phyloP scores from a whole-genome alignment of 148 eudicot genomes.

The Selenicereus undatus region DNA sequence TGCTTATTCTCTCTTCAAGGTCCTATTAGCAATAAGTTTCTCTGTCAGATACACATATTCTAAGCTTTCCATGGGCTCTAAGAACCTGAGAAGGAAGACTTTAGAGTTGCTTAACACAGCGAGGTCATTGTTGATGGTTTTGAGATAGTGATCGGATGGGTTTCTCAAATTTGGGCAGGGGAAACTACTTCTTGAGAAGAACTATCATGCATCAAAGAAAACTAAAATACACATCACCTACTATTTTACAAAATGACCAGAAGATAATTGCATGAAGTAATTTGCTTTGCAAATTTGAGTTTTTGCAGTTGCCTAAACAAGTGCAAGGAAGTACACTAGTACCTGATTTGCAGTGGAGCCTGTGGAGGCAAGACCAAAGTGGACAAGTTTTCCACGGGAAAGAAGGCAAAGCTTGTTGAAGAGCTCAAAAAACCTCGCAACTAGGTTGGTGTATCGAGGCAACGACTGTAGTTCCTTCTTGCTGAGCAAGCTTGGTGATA shows the following conservation, averaged over 20 bases:
- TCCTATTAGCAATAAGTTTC: not conserved
- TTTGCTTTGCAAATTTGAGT: too few species aligned
- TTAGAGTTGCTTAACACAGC: not conserved
- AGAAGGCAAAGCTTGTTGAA: too few species aligned
- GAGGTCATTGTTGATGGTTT: not conserved
- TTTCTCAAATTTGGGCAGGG: not conserved
- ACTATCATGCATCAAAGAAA: not conserved
- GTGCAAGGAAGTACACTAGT: too few species aligned
- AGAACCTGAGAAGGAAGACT: conserved; percentile 26
- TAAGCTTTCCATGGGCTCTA: not conserved
- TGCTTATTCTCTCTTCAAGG: not conserved
- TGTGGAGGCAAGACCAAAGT: conserved; percentile 15
- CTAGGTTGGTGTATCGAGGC: conserved; percentile 81
- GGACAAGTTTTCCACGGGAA: too few species aligned
- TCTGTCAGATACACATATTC: not conserved
- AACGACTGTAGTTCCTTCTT: conserved; percentile 45
- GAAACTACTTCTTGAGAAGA: not conserved
- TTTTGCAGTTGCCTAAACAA: too few species aligned
- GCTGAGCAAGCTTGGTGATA: conserved; percentile 34
- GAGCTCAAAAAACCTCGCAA: conserved; percentile 21
- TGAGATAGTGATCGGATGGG: not conserved
- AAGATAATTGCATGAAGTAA: too few species aligned
- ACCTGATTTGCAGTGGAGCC: conserved; percentile 18
- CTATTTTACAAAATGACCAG: too few species aligned
- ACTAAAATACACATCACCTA: too few species aligned